Evolutionary conservation across 1,284 basidiomycete genomes (phyloP).

Genomic region (Hymenochaete sp.): DNA sequence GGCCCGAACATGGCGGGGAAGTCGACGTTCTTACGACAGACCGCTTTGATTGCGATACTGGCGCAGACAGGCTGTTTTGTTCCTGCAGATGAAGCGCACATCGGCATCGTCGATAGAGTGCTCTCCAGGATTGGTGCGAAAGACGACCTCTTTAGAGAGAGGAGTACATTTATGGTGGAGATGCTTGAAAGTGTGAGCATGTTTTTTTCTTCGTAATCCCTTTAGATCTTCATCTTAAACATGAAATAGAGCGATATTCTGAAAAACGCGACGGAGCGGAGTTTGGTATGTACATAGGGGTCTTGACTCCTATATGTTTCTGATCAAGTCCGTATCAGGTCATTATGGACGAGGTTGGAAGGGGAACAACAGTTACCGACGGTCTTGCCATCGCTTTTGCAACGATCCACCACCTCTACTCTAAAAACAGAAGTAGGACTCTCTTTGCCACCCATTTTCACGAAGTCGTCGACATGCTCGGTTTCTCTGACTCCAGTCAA

Average conservation of each 20-base stretch:
- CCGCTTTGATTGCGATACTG: constrained; percentile 82
- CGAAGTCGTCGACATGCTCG: constrained; percentile 82
- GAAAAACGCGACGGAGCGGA: constrained; percentile 69
- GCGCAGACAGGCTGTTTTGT: constrained; percentile 93
- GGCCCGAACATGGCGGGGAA: constrained; percentile 98
- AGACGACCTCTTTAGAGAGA: constrained; percentile 88
- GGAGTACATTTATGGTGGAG: constrained; percentile 92
- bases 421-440: constrained; percentile 69
- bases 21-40: constrained; percentile 87
- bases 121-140: constrained; percentile 95
- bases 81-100: constrained; percentile 68
- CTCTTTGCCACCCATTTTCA: constrained; percentile 98
- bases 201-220: no score
- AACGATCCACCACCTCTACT: constrained; percentile 74
- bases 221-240: no score
- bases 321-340: constrained; percentile 42
- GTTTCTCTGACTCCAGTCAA: constrained; percentile 35
- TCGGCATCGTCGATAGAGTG: constrained; percentile 86
- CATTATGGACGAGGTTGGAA: constrained; percentile 96
- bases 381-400: constrained; percentile 92
- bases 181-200: constrained; percentile 83
- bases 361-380: constrained; percentile 89
- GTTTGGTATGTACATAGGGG: constrained; percentile 48
- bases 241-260: no score
- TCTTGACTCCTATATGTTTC: constrained; percentile 2